Base-by-base conservation (phyloP, 2,329 filamentous ascomycete genomes). In the Emericellopsis cladophorae region DNA sequence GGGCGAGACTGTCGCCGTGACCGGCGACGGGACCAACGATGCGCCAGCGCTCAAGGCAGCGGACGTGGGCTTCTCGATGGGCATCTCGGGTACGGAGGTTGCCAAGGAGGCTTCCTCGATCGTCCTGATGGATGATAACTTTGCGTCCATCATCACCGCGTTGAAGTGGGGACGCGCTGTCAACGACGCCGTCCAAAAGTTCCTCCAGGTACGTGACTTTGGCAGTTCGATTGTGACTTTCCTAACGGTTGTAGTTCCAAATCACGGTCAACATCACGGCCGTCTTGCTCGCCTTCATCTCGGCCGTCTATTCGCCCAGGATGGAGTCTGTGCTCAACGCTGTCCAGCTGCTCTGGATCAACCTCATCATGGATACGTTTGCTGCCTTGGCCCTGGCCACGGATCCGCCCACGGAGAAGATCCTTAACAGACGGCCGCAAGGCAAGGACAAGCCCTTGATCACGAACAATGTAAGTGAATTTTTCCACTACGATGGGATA, bases 251-350 rank as follows among this genome's bases (percentile, higher is more conserved):
- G 1, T 26, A 68, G 69, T 79, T 79, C 50, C 72, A 77, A 65
- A 74, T 84, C 48, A 84, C 80, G 1, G 79, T 82, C 55, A 82
- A 82, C 52, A 79, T 82, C 45, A 81, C 78, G 5, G 78, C 78
- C 2, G 77, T 81, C 14, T 54, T 80, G 18, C 66, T 82, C 8
- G 79, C 78, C 1, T 80, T 82, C 41, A 64, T 81, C 46, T 76
- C 77, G 2, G 74, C 79, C 4, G 72, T 82, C 37, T 70, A 74
- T 8, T 69, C 67, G 42, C 54, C 61, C 6, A 60, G 71, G 10
- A 70, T 72, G 59, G 58, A 67, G 23, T 74, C 77, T 5, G 74
- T 82, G 2, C 68, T 82, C 36, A 79, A 72, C 2, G 76, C 79
- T 1, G 76, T 81, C 1, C 79, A 82, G 49, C 67, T 82, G 35